Base-by-base conservation (phyloP, 768 basidiomycete species). In the Sporobolomyces pararoseus region DNA sequence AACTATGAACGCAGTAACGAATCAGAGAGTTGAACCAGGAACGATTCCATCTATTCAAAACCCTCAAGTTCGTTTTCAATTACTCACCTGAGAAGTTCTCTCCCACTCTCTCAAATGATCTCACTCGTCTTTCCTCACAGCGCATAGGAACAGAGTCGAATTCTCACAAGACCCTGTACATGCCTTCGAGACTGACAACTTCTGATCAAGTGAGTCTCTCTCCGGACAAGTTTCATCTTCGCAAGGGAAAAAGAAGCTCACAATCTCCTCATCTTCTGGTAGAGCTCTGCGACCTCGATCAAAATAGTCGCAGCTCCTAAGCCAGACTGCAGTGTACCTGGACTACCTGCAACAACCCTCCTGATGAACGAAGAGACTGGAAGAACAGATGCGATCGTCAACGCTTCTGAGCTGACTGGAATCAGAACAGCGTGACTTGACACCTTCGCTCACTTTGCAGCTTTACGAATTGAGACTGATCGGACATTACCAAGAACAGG, bases 351-450 rank as follows among this genome's bases (percentile, higher is more conserved):
- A 0, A 73, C 74, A 2, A 76, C 74, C 0, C 63, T 76, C 1
- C 55, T 76, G 0, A 58, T 76, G 25, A 70, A 75, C 59, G 75
- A 76, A 29, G n/a, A 21, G 21, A 73, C 69, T 0, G 75, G 75
- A 4, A n/a, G 39, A 25, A 39, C 52, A 1, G 23, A 46, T 2
- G 75, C 75, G 0, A 53, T 73, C 39, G 66, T 76, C 42, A 76
- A 76, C 52, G 69, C 74, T 0, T 34, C 46, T 0, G 67, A 66
- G 10, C 51, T 78, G 27, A 78, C 78, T 2, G 78, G 76, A 0
- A 51, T 78, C 7, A 51, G 78, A 16, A 78, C 78, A 0, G 76
- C 78, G 61, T 74, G 65, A 29, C 27, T n/a, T n/a, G n/a, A n/a
- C n/a, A n/a, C n/a, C 17, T 29, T n/a, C 64, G 21, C 21, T 4